Evolutionary conservation across 306 rosid genomes (phyloP), one percentile per base, ranked within the genome.

Genomic region (Cucumis hystrix): DNA sequence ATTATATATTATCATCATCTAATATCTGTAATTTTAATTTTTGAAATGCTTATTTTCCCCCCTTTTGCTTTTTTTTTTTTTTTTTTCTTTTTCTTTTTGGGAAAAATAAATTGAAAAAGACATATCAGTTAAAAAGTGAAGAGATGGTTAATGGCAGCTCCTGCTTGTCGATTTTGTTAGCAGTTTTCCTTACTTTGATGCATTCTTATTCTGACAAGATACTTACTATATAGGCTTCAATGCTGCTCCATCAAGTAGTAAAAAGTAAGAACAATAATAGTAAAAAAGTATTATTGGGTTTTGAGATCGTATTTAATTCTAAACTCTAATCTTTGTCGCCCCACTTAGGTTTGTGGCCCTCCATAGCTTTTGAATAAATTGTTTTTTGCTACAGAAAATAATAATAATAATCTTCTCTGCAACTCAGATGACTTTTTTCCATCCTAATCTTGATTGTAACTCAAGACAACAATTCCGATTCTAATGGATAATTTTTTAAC

Each of bases 171-270:
- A 41, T 41, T 68, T 68, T 40, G 55, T 68, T 21, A 68, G 15
- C 74, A 68, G 74, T 5, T 68, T 68, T 43, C 55, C 56, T 43
- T 68, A 68, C 56, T 68, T 40, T 68, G 55, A n/a, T 68, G 74
- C 74, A 68, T 68, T 68, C 74, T 68, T 11, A 61, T 10, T 68
- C 54, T 68, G 74, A 68, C 55, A 68, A 20, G 21, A 28, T 43
- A 68, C n/a, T 43, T 68, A 10, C 37, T 10, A 6, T n/a, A 12
- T 40, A 10, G 37, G 5, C 15, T 68, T 67, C 51, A 41, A 67
- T 41, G 74, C 74, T 8, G 25, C 71, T 37, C 71, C 71, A 65
- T 37, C 25, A 65, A 64, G 14, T 35, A 3, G 72, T 65, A 33
- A 33, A 33, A 59, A 45, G 52, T 6, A 41, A 43, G 3, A 43